Conservation (phyloP, 1,284 basidiomycete species). For the Cryptococcus wingfieldii region DNA sequence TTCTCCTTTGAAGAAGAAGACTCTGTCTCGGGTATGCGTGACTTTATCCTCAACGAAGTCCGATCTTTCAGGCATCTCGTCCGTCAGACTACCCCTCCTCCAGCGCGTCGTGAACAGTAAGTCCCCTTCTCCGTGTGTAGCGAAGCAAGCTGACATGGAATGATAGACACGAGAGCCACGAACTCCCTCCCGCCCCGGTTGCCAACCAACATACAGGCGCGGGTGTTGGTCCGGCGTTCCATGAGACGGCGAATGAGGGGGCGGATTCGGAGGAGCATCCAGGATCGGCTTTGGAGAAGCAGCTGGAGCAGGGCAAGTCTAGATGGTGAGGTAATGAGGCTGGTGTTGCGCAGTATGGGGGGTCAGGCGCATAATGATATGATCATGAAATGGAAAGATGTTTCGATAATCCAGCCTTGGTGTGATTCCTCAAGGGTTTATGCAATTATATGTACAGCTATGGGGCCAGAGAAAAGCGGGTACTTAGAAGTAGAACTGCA, state of each 20-base stretch:
- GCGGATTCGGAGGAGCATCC: constrained; percentile 69
- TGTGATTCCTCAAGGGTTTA: too few relatives aligned
- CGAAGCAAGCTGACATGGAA: too few relatives aligned
- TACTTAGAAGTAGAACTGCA: too few relatives aligned
- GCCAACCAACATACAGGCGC: constrained; percentile 27
- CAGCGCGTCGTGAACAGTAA: constrained; percentile 25
- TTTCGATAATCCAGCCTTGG: too few relatives aligned
- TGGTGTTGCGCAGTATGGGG: too few relatives aligned
- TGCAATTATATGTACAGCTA: too few relatives aligned
- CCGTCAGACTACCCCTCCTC: constrained; percentile 32
- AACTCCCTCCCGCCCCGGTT: constrained; percentile 33
- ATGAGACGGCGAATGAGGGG: constrained; percentile 53
- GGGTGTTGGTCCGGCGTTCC: constrained; percentile 47
- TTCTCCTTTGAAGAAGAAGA: constrained; percentile 98
- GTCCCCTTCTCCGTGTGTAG: constrained; percentile 1
- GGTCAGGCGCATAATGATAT: too few relatives aligned
- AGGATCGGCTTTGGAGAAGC: constrained; percentile 75
- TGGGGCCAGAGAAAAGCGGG: too few relatives aligned
- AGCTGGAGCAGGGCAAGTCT: constrained; percentile 53
- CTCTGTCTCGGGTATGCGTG: constrained; percentile 94
- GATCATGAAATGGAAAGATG: too few relatives aligned
- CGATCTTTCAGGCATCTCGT: constrained; percentile 51
- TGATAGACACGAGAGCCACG: constrained; percentile 12
- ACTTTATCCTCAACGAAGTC: constrained; percentile 90
- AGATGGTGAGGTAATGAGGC: too few relatives aligned